Evolutionary conservation across 2,329 filamentous ascomycete species (phyloP), one percentile per base, ranked within the genome.

Genomic region (Botrytis fabae): DNA sequence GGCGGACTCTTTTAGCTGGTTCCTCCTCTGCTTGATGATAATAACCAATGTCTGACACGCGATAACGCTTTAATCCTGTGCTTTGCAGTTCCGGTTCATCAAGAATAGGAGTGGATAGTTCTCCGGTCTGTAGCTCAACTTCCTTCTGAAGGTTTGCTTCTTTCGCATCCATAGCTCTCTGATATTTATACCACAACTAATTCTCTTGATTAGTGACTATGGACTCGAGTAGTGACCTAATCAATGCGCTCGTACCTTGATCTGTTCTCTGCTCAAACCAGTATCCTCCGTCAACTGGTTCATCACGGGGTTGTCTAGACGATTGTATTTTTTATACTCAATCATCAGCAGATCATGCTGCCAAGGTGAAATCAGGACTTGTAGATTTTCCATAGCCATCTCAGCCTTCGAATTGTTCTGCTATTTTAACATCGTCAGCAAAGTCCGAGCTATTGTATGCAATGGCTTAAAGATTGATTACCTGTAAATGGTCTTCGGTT

Each of bases 151-250:
- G 0, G 2, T 44, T 48, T 57, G 6, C 10, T 69, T 42, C 9
- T 57, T 69, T 69, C n/a, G n/a, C 18, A 38, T 57, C 65, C 2
- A 25, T 57, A 38, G 65, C 25, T 69, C 38, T 69, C n/a, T 69
- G 48, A 3, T 32, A 42, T 32, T 7, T 28, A 44, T 57, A 69
- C 38, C 48, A 69, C 25, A 32, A 22, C 65, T 69, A 38, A 42
- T 8, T 44, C 32, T 20, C 25, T 68, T 42, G 3, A 32, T 69
- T 32, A 69, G 65, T 38, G 40, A 32, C 9, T 14, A 38, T 42
- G 6, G 7, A 28, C 51, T 57, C 6, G n/a, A 57, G n/a, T 32
- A 18, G 20, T 57, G 10, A 32, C n/a, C 9, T 25, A n/a, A 28
- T 20, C 10, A 22, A 44, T 42, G 35, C 2, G 16, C 28, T 42